These are phyloP conservation scores for Saussurea involucrata DNA, from an alignment of 129 eudicot genomes.

Conservation along the genomic window DNA sequence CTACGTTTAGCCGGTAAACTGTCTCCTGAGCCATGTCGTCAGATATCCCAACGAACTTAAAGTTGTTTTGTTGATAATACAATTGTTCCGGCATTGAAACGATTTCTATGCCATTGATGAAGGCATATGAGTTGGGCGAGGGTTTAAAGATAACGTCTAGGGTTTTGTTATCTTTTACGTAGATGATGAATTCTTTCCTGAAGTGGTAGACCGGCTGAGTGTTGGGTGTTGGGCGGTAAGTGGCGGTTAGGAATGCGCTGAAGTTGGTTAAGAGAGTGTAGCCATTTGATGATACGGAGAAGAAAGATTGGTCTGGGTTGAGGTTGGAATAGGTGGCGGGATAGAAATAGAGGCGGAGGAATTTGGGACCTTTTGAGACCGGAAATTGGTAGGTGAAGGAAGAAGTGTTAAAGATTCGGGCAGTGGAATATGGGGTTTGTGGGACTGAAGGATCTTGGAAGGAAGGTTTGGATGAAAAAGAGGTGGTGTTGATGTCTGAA, in stretches of 20 bases:
- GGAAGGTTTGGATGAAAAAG: not conserved
- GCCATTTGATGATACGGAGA: slow-evolving; percentile 34
- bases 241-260: slow-evolving; percentile 39
- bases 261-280: slow-evolving; percentile 50
- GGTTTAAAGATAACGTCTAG: slow-evolving; percentile 43
- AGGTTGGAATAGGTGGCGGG: slow-evolving; percentile 20
- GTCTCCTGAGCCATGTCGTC: slow-evolving; percentile 17
- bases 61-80: not conserved
- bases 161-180: slow-evolving; percentile 1
- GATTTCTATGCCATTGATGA: slow-evolving; percentile 60
- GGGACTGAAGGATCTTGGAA: not conserved
- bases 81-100: slow-evolving; percentile 49
- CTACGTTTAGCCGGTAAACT: slow-evolving; percentile 49
- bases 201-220: slow-evolving; percentile 16
- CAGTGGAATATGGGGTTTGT: slow-evolving; percentile 4
- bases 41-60: slow-evolving; percentile 5
- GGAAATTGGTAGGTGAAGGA: slow-evolving; percentile 42
- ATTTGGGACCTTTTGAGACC: slow-evolving; percentile 34
- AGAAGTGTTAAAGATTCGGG: slow-evolving; percentile 32
- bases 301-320: slow-evolving; percentile 5
- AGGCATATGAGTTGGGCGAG: slow-evolving; percentile 39
- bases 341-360: slow-evolving; percentile 62
- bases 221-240: slow-evolving; percentile 20
- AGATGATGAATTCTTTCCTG: slow-evolving; percentile 37
- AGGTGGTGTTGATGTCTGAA: not conserved